A percentile compares a stretch with the other conserved stretches of the same genome.
Conservation (phyloP, 2,329 filamentous ascomycete genomes). For the Cladorrhinum sp. region DNA sequence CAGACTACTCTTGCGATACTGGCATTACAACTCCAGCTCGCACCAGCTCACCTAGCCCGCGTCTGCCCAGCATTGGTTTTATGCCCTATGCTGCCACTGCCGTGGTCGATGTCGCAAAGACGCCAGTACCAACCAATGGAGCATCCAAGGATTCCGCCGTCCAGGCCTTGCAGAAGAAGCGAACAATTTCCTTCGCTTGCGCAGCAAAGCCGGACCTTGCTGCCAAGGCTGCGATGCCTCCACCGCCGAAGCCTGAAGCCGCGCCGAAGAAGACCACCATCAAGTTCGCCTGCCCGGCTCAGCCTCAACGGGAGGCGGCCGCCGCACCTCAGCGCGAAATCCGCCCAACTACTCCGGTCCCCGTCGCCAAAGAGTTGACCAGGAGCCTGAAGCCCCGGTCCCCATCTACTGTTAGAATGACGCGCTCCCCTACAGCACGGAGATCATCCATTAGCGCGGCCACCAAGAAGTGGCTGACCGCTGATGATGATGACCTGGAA, state of each 20-base stretch:
- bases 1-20: constrained; percentile 92
- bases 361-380: constrained; percentile 32
- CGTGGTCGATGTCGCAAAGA: constrained; percentile 20
- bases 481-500: constrained; percentile 48
- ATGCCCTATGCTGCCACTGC: constrained; percentile 35
- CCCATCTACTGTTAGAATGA: constrained; percentile 26
- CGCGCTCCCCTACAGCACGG: constrained; percentile 34
- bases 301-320: constrained; percentile 40
- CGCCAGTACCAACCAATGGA: neutral
- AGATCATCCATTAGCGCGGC: constrained; percentile 39
- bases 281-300: constrained; percentile 71
- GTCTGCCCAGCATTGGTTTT: constrained; percentile 59
- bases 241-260: constrained; percentile 37
- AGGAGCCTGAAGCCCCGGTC: constrained; percentile 29
- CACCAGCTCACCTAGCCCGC: constrained; percentile 84
- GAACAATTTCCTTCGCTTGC: constrained; percentile 92
- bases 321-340: constrained; percentile 14
- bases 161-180: constrained; percentile 69
- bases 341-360: constrained; percentile 19
- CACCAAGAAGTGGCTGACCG: constrained; percentile 49
- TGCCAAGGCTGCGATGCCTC: constrained; percentile 40
- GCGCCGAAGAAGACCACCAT: constrained; percentile 60
- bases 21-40: constrained; percentile 86
- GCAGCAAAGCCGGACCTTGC: constrained; percentile 57
- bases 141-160: constrained; percentile 52